These are phyloP conservation scores for Zanthoxylum bungeanum DNA, from an alignment of 345 rosid species.

Conservation along the genomic window DNA sequence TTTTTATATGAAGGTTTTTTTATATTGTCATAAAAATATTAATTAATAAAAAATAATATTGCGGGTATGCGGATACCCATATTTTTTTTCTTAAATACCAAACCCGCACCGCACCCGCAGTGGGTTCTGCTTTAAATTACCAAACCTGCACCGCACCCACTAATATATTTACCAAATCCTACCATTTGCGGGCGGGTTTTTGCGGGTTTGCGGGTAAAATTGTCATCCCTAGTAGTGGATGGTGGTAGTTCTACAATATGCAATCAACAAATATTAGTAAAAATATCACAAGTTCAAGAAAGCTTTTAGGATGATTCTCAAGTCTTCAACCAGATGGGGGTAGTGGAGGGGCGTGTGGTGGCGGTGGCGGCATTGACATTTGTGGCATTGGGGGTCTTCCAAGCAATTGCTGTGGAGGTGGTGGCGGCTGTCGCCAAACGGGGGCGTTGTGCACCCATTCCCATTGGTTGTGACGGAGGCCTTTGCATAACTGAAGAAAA, in stretches of 20 bases:
- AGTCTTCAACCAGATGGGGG: conserved; percentile 17
- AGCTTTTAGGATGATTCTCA: not conserved
- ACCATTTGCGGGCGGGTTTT: no score
- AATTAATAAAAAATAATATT: no score
- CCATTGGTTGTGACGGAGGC: conserved; percentile 77
- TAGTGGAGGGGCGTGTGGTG: conserved; percentile 24
- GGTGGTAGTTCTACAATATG: not conserved
- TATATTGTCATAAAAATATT: no score
- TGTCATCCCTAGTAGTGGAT: no score
- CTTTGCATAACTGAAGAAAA: conserved; percentile 35
- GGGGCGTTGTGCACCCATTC: conserved; percentile 63
- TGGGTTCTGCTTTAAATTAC: no score
- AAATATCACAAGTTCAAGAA: not conserved
- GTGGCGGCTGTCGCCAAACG: conserved; percentile 60
- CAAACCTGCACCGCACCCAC: no score
- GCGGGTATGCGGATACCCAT: no score
- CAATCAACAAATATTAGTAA: not conserved
- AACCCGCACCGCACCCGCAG: no score
- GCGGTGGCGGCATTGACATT: conserved; percentile 68
- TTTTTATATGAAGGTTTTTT: no score
- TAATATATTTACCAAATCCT: no score
- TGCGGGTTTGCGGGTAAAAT: no score
- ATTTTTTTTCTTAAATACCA: no score
- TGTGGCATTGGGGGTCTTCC: conserved; percentile 57
- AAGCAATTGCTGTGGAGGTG: conserved; percentile 55